A percentile compares a stretch with the other conserved stretches of the same genome.
Evolutionary conservation across 139 green algal genomes (phyloP).

Genomic region (Nannochloris sp.): DNA sequence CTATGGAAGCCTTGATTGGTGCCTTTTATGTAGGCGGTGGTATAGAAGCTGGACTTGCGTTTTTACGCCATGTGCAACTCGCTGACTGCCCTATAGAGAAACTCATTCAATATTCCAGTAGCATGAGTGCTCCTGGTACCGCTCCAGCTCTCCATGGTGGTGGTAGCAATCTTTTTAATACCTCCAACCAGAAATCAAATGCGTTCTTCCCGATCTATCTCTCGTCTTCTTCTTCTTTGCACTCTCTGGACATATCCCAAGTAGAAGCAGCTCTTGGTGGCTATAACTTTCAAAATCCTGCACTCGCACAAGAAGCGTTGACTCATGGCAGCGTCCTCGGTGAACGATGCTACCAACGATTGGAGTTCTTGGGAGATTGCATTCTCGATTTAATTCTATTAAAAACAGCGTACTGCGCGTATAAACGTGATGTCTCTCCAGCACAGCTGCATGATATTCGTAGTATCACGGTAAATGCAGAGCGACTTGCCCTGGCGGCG

Average conservation of each 20-base stretch:
- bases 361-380: slow-evolving; percentile 48
- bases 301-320: slow-evolving; percentile 32
- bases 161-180: too few species aligned
- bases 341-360: slow-evolving; percentile 28
- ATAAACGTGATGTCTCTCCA: slow-evolving; percentile 8
- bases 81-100: neutral
- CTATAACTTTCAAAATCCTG: slow-evolving; percentile 19
- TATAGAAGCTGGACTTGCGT: neutral
- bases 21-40: slow-evolving; percentile 25
- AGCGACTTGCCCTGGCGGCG: slow-evolving; percentile 24
- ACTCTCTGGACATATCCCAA: slow-evolving; percentile 5
- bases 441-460: slow-evolving; percentile 36
- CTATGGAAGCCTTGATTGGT: slow-evolving; percentile 41
- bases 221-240: too few species aligned
- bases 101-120: neutral
- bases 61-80: neutral
- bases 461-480: slow-evolving; percentile 33
- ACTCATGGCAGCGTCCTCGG: slow-evolving; percentile 41
- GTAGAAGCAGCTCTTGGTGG: slow-evolving; percentile 13
- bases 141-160: neutral
- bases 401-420: too few species aligned
- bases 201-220: slow-evolving; percentile 5
- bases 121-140: too few species aligned
- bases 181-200: too few species aligned
- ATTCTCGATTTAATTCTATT: slow-evolving; percentile 34